Conservation (phyloP, 1,284 basidiomycete genomes). For the Phellopilus nigrolimitatus region DNA sequence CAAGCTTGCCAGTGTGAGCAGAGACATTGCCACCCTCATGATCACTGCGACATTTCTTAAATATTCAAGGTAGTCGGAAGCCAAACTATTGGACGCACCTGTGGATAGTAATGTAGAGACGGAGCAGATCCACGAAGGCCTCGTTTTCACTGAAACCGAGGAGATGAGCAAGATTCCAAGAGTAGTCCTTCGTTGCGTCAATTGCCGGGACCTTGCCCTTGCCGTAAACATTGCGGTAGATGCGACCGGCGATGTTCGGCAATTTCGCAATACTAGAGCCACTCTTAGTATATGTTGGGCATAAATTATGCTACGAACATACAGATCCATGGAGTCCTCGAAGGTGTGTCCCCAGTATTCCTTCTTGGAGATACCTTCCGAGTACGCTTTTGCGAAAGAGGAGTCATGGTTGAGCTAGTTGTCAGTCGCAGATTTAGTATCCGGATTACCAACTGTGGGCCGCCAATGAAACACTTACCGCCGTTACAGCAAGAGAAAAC, state of each 20-base stretch:
- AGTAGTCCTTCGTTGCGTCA: conserved; percentile 88
- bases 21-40: conserved; percentile 99
- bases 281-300: not conserved
- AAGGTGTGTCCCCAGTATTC: conserved; percentile 97
- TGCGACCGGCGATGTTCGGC: conserved; percentile 94
- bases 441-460: conserved; percentile 5
- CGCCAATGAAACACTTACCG: conserved; percentile 49
- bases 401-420: conserved; percentile 90
- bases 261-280: conserved; percentile 84
- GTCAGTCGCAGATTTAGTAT: conserved; percentile 12
- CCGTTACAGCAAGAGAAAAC: conserved; percentile 91
- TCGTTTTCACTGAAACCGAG: conserved; percentile 90
- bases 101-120: conserved; percentile 98
- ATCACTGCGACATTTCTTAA: conserved; percentile 49
- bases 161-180: conserved; percentile 86
- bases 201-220: conserved; percentile 88
- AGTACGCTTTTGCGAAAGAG: conserved; percentile 94
- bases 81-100: conserved; percentile 36
- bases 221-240: conserved; percentile 93
- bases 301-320: conserved; percentile 25
- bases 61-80: not conserved
- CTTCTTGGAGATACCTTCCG: conserved; percentile 88
- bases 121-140: conserved; percentile 91
- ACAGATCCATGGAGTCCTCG: conserved; percentile 97
- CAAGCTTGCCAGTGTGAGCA: conserved; percentile 93